Evolutionary conservation across 768 basidiomycete genomes (phyloP), one percentile per base, ranked within the genome.

Genomic region (Candolleomyces aberdarensis): DNA sequence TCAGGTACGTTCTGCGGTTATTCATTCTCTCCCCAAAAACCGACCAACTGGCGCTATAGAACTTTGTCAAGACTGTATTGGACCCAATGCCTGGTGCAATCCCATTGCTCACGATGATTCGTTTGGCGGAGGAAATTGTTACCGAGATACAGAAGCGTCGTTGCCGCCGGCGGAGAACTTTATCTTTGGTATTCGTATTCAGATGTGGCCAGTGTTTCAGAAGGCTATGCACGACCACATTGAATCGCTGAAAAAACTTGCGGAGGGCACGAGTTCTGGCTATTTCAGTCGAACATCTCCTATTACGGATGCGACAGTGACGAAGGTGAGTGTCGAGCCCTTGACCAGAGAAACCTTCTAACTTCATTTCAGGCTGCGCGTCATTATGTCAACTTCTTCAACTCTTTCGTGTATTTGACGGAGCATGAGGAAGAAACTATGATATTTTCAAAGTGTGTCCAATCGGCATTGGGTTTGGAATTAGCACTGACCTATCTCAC

Each of bases 191-290:
- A 79, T 95, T 48, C 88, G 93, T 20, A 74, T 99, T 58, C 83
- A 87, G 65, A 85, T 98, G 80, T 98, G 95, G 94, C 97, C 96
- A 1, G 79, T 90, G 5, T 98, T 96, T 74, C 91, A 96, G 69
- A 96, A 91, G 67, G 83, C 83, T 32, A 91, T 98, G 87, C 84
- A 89, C 22, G 87, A 89, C 19, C 86, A 98, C 64, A 78, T 89
- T 49, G 94, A 96, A 14, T 82, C 86, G 31, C 73, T 98, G 62
- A 94, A 89, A 72, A 91, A 85, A 70, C 72, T 95, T 26, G 90
- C 91, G 1, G 96, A 95, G 66, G 87, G 89, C 14, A 77, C 85
- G 20, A 75, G 78, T 60, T 72, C 75, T 39, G 80, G 88, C 40
- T 87, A 87, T 67, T 87, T 90, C 69, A 83, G 83, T 65, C 82